Base-by-base conservation (phyloP, 768 basidiomycete species). In the Suillus decipiens region DNA sequence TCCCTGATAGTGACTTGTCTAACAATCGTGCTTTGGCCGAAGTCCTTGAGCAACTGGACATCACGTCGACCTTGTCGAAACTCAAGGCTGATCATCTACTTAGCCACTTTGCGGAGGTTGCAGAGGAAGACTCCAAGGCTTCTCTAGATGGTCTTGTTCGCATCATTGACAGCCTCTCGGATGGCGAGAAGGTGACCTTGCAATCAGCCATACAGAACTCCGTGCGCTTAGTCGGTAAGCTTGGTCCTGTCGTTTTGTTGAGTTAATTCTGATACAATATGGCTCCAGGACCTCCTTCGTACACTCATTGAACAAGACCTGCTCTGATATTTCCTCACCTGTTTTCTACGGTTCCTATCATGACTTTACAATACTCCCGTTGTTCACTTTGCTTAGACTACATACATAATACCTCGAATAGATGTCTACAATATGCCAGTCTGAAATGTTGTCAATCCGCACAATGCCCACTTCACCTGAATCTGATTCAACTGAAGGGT, bases 121-220 rank as follows among this genome's bases (percentile, higher is more conserved):
- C 87, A 14, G 86, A 88, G 65, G 87, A 88, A 68, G 90, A 95
- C 72, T 84, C 87, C 56, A 92, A 91, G 76, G 88, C 87, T 10
- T 86, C 90, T 1, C 74, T 95, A 64, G 87, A 89, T 64, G 88
- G 92, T 41, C 82, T 95, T 63, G 74, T 86, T 57, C 87, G 88
- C 56, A 78, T 95, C 12, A 84, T 88, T n/a, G 88, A 92, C 63
- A 82, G 81, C 42, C 81, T 96, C 63, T 83, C 85, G 0, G 84
- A 86, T 28, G 93, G 93, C 31, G 93, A 95, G 67, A 87, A 85
- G 73, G 76, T 82, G 12, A 76, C 82, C 1, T 71, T 95, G 64
- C 80, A 88, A 42, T 74, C 77, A 47, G 84, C 85, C 43, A 81
- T 94, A 58, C 89, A 89, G 71, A 85, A 76, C 68, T 70, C 82